Evolutionary conservation across 1,284 basidiomycete genomes (phyloP), one percentile per base, ranked within the genome.

Genomic region (Malassezia sympodialis): DNA sequence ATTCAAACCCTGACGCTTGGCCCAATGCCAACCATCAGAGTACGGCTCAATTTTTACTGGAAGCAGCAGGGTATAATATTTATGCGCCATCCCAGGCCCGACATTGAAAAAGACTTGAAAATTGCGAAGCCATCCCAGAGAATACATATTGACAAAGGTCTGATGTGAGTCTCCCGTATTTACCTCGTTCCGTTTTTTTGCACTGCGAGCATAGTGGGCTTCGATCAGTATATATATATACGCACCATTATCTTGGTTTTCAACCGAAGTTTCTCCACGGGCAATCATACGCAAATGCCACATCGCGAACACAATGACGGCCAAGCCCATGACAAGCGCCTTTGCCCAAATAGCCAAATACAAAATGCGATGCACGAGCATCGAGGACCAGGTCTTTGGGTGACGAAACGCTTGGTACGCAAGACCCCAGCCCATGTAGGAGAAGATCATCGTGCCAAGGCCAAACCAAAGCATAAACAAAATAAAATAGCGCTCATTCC

Each of bases 401-500:
- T 65, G 55, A 48, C 51, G 39, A 21, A 68, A 3, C 8, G 53
- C 51, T 3, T 24, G n/a, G 6, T 42, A 24, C 43, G 57, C 51
- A 14, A 64, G 49, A 1, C 35, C 44, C 37, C 50, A 67, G 0
- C 68, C 65, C 1, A 61, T 40, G 4, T 27, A 42, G n/a, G 62
- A 30, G 4, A 71, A 65, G 8, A 69, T 55, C n/a, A 41, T 52
- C 12, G 62, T 66, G 1, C 67, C 70, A 19, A 72, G 49, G 10
- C 60, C 52, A 27, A 71, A 58, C 65, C 67, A 73, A 6, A 58
- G 87, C 88, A 96, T 85, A 80, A 96, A 98, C 31, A 96, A 79
- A 30, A 94, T 81, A 68, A 98, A 98, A 76, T 96, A 89, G 0
- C 93, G 82, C 75, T 96, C 91, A 71, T 98, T 98, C 72, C 93